Evolutionary conservation across 306 rosid genomes (phyloP).

Genomic region (Macrotyloma uniflorum): DNA sequence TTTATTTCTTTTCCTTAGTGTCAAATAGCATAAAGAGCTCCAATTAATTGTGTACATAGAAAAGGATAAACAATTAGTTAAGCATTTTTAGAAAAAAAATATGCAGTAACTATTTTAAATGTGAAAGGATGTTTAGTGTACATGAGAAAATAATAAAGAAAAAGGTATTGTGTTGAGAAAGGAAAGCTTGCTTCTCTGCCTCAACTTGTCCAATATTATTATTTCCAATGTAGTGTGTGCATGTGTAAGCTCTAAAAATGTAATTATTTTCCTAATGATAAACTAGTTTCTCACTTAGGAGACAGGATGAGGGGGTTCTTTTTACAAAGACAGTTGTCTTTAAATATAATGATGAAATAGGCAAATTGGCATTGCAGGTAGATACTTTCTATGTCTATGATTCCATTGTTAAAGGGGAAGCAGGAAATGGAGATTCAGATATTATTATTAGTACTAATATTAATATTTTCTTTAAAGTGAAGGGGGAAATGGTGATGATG

Average conservation of each 20-base stretch:
- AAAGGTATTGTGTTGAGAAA: slow-evolving; percentile 27
- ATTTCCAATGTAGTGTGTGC: slow-evolving; percentile 46
- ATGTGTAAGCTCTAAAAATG: slow-evolving; percentile 37
- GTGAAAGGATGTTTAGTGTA: slow-evolving; percentile 29
- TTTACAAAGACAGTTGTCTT: slow-evolving; percentile 72
- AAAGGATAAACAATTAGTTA: slow-evolving; percentile 33
- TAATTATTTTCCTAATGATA: slow-evolving; percentile 45
- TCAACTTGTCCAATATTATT: slow-evolving; percentile 46
- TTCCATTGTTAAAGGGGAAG: slow-evolving; percentile 47
- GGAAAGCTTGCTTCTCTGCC: slow-evolving; percentile 35
- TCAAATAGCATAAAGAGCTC: slow-evolving; percentile 24
- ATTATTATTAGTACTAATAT: neutral
- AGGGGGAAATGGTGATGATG: slow-evolving; percentile 24
- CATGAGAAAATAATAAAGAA: slow-evolving; percentile 27
- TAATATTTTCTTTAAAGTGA: slow-evolving; percentile 22
- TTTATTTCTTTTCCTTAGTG: slow-evolving; percentile 13
- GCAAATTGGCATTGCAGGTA: slow-evolving; percentile 37
- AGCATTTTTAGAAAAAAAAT: slow-evolving; percentile 9
- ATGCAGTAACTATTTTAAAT: slow-evolving; percentile 26
- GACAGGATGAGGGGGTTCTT: slow-evolving; percentile 58
- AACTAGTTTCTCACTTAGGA: slow-evolving; percentile 54
- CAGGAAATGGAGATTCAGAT: slow-evolving; percentile 41
- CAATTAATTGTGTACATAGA: neutral
- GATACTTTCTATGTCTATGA: slow-evolving; percentile 40
- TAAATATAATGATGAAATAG: slow-evolving; percentile 43